A percentile compares a stretch with the other conserved stretches of the same genome.
Conservation (phyloP, 148 eudicot species). For the Chenopodium quinoa region DNA sequence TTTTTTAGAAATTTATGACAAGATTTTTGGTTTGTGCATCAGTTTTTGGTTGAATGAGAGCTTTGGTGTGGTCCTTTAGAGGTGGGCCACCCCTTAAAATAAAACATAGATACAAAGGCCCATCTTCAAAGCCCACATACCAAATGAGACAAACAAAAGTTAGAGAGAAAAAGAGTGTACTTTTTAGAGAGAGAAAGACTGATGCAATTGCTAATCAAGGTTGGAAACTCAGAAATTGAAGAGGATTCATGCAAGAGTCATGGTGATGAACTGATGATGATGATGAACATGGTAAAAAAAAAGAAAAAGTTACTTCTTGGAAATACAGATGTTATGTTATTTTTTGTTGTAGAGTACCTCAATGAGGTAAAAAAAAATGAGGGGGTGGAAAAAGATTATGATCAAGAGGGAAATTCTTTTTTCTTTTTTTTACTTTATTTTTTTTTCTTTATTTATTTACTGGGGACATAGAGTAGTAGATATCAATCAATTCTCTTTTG, state of each 20-base stretch:
- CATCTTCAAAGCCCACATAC: constrained; percentile 12
- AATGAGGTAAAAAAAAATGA: neutral
- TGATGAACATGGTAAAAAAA: constrained; percentile 11
- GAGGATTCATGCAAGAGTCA: constrained; percentile 31
- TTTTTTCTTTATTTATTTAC: constrained; percentile 11
- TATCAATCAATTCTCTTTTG: constrained; percentile 26
- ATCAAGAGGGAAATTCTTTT: constrained; percentile 6
- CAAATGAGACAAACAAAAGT: constrained; percentile 21
- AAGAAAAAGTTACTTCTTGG: neutral
- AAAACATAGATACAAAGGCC: constrained; percentile 13
- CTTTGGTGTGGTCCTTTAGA: constrained; percentile 35
- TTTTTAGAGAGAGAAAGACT: constrained; percentile 12
- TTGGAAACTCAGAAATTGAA: constrained; percentile 14
- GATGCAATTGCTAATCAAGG: constrained; percentile 2
- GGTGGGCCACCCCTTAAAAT: constrained; percentile 9
- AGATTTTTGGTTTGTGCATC: constrained; percentile 22
- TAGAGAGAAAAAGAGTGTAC: constrained; percentile 15
- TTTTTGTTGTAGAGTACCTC: constrained; percentile 13
- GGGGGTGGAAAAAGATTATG: neutral
- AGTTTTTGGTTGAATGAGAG: constrained; percentile 31
- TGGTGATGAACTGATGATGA: constrained; percentile 28
- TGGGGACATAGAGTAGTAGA: constrained; percentile 5
- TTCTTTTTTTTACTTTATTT: no score
- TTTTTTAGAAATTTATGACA: constrained; percentile 6
- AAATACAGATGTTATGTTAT: neutral